Base-by-base conservation (phyloP, 2,329 filamentous ascomycete genomes). In the Colletotrichum tabaci region DNA sequence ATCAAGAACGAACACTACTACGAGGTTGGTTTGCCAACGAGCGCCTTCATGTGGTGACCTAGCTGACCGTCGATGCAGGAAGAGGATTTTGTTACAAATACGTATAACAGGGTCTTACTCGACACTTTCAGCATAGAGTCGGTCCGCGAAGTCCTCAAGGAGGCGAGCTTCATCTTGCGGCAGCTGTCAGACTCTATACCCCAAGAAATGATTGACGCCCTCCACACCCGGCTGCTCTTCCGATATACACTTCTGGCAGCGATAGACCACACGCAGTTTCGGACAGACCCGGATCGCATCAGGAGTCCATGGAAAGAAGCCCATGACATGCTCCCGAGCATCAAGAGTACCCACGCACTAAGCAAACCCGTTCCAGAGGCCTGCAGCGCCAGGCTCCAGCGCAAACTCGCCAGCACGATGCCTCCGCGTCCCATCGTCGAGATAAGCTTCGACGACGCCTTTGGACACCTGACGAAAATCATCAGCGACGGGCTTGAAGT, bases 51-150 rank as follows among this genome's bases (percentile, higher is more conserved):
- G 44, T 18, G 40, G 52, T 47, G 15, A 10, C 2, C n/a, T 53
- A n/a, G 60, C 53, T 68, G 18, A 72, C n/a, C 8, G 40, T 16
- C n/a, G 12, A 30, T n/a, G 18, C 64, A 96, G 92, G 96, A 99
- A 82, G 96, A 99, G 82, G 96, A 99, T 78, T 98, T 99, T 79
- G 94, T 97, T 23, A 95, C 94, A 8, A 95, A 97, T 80, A 93
- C 95, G 0, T 98, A 96, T 79, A 93, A 95, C 75, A 90, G 95
- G 47, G 90, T 90, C 15, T 85, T 99, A 0, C 86, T 98, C 8
- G 89, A 91, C 35, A 83, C 87, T 16, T 86, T 96, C 68, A 84
- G 89, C 18, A 81, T 86, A 2, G 83, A 86, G 6, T 85, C 87
- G n/a, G 86, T 94, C 30, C 83, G 87, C 52, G 80, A 83, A 10